Evolutionary conservation across 352 stramenopile species (phyloP).

Genomic region (Globisporangium solare): DNA sequence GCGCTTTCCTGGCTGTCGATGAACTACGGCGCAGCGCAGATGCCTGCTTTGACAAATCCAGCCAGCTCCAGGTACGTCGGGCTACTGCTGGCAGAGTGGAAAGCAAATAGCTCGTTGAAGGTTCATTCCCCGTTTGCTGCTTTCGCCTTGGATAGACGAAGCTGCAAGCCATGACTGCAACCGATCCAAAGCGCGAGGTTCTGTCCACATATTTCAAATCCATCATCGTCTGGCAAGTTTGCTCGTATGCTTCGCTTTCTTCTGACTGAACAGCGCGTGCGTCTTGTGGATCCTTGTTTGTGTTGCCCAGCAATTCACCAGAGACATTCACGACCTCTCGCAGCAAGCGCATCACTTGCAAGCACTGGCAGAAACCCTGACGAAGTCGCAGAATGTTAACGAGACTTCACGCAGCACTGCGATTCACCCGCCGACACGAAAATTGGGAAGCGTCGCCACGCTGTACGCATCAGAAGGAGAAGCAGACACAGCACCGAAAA

Average conservation of each 20-base stretch:
- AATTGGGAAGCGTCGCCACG: neutral
- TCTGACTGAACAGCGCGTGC: no score
- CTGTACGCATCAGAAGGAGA: no score
- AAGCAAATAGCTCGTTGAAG: no score
- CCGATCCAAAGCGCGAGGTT: conserved; percentile 6
- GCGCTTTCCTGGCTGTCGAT: conserved; percentile 19
- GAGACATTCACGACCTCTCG: conserved; percentile 37
- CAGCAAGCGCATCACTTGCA: conserved; percentile 54
- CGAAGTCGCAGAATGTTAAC: neutral
- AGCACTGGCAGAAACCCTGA: conserved; percentile 24
- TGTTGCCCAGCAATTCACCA: conserved; percentile 22
- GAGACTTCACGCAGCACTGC: neutral
- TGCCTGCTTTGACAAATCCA: conserved; percentile 30
- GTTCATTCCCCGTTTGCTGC: neutral
- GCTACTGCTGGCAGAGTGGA: neutral
- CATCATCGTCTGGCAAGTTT: no score
- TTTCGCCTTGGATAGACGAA: conserved; percentile 6
- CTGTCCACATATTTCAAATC: no score
- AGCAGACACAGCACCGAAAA: conserved; percentile 17
- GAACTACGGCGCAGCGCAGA: conserved; percentile 25
- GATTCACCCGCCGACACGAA: no score
- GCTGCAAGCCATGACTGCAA: conserved; percentile 6
- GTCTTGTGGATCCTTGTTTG: no score
- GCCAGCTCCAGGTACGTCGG: conserved; percentile 24
- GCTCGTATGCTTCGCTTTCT: no score